Evolutionary conservation across 192 early-diverging fungal genomes (phyloP).

Genomic region (Backusella morwellensis): DNA sequence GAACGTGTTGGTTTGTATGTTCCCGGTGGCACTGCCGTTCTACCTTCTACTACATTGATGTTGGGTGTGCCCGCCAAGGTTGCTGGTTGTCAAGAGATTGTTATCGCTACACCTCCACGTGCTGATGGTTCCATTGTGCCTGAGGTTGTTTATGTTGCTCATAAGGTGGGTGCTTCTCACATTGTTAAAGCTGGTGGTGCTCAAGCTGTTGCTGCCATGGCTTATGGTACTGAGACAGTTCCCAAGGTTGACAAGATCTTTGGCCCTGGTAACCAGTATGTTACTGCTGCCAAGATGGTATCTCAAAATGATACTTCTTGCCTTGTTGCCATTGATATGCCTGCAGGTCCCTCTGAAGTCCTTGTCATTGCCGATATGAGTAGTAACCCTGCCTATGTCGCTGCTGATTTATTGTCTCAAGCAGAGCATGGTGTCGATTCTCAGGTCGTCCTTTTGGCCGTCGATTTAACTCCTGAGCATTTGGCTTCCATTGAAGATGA

Average conservation of each 20-base stretch:
- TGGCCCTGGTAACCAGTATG: conserved; percentile 99
- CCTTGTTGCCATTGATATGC: conserved; percentile 98
- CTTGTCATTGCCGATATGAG: conserved; percentile 93
- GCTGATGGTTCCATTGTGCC: conserved; percentile 88
- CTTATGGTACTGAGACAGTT: conserved; percentile 94
- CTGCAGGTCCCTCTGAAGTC: conserved; percentile 98
- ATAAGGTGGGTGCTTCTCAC: conserved; percentile 93
- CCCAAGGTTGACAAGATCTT: conserved; percentile 99
- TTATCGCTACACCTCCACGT: conserved; percentile 93
- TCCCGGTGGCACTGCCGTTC: conserved; percentile 95
- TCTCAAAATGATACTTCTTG: conserved; percentile 92
- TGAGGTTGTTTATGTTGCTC: conserved; percentile 97
- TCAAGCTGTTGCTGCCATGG: conserved; percentile 98
- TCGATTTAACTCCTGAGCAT: conserved; percentile 65
- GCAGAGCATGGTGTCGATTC: conserved; percentile 97
- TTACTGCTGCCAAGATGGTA: conserved; percentile 99
- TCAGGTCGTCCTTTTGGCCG: conserved; percentile 93
- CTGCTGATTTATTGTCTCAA: conserved; percentile 93
- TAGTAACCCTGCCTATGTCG: conserved; percentile 88
- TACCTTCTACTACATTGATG: conserved; percentile 96
- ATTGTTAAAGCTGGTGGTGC: conserved; percentile 95
- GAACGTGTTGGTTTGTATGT: conserved; percentile 97
- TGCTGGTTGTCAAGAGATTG: conserved; percentile 93
- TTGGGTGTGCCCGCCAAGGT: conserved; percentile 97
- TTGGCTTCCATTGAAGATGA: conserved; percentile 75